Evolutionary conservation across 768 basidiomycete species (phyloP).

Genomic region (Boletus patriciae): DNA sequence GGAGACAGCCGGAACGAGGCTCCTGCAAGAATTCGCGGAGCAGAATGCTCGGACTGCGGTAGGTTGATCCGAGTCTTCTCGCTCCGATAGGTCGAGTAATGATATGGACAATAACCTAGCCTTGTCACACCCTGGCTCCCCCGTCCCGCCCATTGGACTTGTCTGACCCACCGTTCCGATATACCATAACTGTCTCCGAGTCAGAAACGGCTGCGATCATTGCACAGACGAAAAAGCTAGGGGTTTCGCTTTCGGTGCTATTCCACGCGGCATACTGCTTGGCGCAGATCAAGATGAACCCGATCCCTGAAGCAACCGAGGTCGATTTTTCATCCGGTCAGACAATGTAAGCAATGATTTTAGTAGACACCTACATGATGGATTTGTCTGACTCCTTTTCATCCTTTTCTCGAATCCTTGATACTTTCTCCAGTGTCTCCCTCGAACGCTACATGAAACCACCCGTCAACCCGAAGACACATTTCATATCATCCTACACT

Average conservation of each 20-base stretch:
- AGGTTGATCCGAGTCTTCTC: background rate
- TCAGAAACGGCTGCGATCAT: slow-evolving; percentile 13
- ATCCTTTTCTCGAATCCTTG: background rate
- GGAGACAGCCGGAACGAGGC: slow-evolving; percentile 10
- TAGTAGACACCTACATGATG: too few relatives aligned
- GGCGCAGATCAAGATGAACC: slow-evolving; percentile 24
- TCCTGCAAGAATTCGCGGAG: slow-evolving; percentile 15
- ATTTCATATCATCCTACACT: slow-evolving; percentile 17
- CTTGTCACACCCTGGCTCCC: slow-evolving; percentile 9
- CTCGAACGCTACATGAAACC: slow-evolving; percentile 22
- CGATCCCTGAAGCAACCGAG: slow-evolving; percentile 11
- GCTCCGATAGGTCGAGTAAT: background rate
- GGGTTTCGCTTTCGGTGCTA: slow-evolving; percentile 15
- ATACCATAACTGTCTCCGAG: background rate
- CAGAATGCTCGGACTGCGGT: slow-evolving; percentile 10
- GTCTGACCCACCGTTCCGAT: slow-evolving; percentile 9
- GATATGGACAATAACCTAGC: background rate
- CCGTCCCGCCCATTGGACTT: slow-evolving; percentile 6
- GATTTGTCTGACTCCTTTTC: background rate
- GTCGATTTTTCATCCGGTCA: slow-evolving; percentile 11
- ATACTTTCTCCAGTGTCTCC: slow-evolving; percentile 10
- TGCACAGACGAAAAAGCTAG: slow-evolving; percentile 7
- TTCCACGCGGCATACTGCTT: slow-evolving; percentile 26
- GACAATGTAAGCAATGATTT: slow-evolving; percentile 11
- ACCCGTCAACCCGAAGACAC: slow-evolving; percentile 18